Conservation (phyloP, 2,329 filamentous ascomycete species). For the Monilinia polystroma region DNA sequence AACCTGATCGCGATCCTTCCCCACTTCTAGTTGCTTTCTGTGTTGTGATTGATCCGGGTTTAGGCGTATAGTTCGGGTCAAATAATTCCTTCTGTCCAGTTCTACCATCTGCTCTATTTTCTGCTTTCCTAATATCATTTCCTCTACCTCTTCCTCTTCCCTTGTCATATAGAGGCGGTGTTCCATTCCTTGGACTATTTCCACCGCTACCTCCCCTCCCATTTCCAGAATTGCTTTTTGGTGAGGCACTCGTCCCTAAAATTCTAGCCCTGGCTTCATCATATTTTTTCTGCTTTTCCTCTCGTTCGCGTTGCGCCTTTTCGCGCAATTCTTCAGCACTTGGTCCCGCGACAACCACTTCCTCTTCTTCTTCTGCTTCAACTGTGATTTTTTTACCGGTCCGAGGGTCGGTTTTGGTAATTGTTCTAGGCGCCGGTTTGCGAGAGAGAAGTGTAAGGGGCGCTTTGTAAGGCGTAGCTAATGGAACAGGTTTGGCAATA, state of each 20-base stretch:
- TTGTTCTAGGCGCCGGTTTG: constrained; percentile 63
- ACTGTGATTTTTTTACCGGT: constrained; percentile 49
- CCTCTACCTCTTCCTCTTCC: constrained; percentile 48
- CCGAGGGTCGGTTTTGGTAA: constrained; percentile 58
- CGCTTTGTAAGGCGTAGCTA: constrained; percentile 73
- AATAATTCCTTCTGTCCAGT: constrained; percentile 61
- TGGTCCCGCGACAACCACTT: constrained; percentile 59
- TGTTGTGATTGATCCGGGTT: constrained; percentile 52
- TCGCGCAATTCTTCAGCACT: constrained; percentile 75
- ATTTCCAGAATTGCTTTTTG: constrained; percentile 15
- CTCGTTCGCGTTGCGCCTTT: constrained; percentile 74
- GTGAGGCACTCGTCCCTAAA: constrained; percentile 64
- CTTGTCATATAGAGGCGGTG: constrained; percentile 54
- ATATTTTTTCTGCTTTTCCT: constrained; percentile 88
- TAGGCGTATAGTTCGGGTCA: constrained; percentile 71
- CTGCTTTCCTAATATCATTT: constrained; percentile 39
- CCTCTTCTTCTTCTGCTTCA: constrained; percentile 63
- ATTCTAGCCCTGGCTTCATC: constrained; percentile 86
- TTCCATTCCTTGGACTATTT: constrained; percentile 58
- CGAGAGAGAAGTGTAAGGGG: constrained; percentile 82
- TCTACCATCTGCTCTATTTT: constrained; percentile 37
- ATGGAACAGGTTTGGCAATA: constrained; percentile 44
- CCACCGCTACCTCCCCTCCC: constrained; percentile 21
- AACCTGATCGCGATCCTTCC: constrained; percentile 44
- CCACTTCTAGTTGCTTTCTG: constrained; percentile 44